Percentiles rank a stretch among this genome's conserved stretches.
Conservation (phyloP, 495 filamentous ascomycete genomes). For the Trichodelitschia bisporula region DNA sequence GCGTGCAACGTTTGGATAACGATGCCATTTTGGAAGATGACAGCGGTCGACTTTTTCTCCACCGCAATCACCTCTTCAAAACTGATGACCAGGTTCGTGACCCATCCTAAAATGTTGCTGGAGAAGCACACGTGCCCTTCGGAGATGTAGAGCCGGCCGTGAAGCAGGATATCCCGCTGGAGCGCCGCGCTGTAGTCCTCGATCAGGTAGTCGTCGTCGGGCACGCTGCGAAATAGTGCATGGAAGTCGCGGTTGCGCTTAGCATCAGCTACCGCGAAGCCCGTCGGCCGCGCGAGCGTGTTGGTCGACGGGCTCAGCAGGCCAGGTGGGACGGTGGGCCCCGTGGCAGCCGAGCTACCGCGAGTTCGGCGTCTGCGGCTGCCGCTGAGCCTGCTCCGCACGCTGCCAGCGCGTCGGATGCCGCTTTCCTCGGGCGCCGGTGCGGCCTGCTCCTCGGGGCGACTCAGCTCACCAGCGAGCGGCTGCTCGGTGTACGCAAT, state of each 20-base stretch:
- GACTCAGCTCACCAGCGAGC: slow-evolving; percentile 8
- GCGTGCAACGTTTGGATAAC: slow-evolving; percentile 91
- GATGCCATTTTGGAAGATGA: slow-evolving; percentile 93
- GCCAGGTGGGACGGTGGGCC: slow-evolving; percentile 40
- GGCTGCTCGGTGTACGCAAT: slow-evolving; percentile 33
- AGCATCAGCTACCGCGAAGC: slow-evolving; percentile 88
- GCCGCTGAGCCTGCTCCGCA: slow-evolving; percentile 49
- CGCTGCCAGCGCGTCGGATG: slow-evolving; percentile 51
- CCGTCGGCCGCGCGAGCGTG: slow-evolving; percentile 41
- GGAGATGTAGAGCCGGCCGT: slow-evolving; percentile 84
- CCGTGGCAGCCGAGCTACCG: slow-evolving; percentile 66
- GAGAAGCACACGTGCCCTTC: slow-evolving; percentile 97
- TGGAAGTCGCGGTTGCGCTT: slow-evolving; percentile 95
- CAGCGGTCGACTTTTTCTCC: slow-evolving; percentile 86
- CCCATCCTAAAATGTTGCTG: slow-evolving; percentile 96
- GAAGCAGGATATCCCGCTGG: slow-evolving; percentile 84
- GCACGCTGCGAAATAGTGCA: slow-evolving; percentile 77
- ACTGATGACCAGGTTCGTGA: slow-evolving; percentile 87
- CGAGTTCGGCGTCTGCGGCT: slow-evolving; percentile 37
- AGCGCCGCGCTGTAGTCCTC: slow-evolving; percentile 96
- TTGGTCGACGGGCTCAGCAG: slow-evolving; percentile 34
- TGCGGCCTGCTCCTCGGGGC: slow-evolving; percentile 15
- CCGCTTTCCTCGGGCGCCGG: slow-evolving; percentile 27
- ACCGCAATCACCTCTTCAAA: slow-evolving; percentile 95
- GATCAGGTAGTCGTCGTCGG: slow-evolving; percentile 92